Evolutionary conservation across 177 flowering plant genomes (phyloP), one percentile per base, ranked within the genome.

Genomic region (Tripterygium wilfordii): DNA sequence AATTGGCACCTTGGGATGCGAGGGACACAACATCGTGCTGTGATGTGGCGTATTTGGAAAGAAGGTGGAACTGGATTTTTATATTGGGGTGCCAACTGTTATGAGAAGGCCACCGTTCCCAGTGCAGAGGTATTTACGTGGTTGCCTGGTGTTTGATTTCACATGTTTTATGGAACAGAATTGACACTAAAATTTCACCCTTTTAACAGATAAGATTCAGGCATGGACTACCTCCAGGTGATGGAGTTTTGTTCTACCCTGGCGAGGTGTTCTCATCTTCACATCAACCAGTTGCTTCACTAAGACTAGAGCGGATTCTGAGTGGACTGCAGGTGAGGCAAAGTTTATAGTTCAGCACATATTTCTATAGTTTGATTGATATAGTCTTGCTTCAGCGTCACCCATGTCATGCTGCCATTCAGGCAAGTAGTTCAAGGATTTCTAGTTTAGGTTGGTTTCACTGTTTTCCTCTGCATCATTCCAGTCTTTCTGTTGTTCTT

Each of bases 1-100:
- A 89, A 89, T 54, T 92, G 97, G 99, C 99, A 92, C 58, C 82
- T 89, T 23, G 97, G 99, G 10, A 92, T 92, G 99, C 77, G 96
- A 42, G 99, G 99, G 16, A 84, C 97, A 10, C 99, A 92, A 60
- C 99, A 92, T 52, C 97, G 99, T 61, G 99, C 97, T 45, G 97
- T 92, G 30, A 84, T 92, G 96, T 92, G 99, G 99, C 89, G 96
- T 47, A 89, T 89, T 4, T 92, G 99, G 97, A 92, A 86, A 68
- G 97, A 92, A 68, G 97, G 97, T 22, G 91, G 89, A 20, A 89
- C 89, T 9, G 97, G 96, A 2, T 92, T 92, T 51, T 63, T 92
- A 2, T 89, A 89, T 49, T 92, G 97, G 98, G 97, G 98, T 55
- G 92, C 97, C 48, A 92, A 89, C 67, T 92, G 98, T 73, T 92